Evolutionary conservation across 2,329 filamentous ascomycete genomes (phyloP).

Genomic region (Aureobasidium vineae): DNA sequence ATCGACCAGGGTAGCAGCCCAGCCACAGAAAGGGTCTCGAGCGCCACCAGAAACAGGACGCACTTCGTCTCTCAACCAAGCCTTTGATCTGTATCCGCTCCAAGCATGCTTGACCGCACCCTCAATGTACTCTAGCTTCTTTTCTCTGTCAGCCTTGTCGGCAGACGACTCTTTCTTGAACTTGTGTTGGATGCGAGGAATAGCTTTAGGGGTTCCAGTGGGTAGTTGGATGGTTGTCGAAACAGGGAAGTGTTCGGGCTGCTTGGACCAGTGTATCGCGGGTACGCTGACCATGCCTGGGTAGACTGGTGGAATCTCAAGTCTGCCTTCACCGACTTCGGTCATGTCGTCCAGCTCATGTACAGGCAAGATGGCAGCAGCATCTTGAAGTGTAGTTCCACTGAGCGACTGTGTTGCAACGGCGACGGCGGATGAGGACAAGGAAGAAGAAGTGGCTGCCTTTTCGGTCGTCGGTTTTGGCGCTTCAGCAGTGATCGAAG

Average conservation of each 20-base stretch:
- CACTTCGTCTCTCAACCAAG: slow-evolving; percentile 86
- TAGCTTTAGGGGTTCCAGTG: slow-evolving; percentile 63
- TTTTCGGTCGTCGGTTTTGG: background rate
- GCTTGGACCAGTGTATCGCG: slow-evolving; percentile 61
- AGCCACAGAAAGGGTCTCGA: slow-evolving; percentile 83
- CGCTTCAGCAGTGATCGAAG: background rate
- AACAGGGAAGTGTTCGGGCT: slow-evolving; percentile 68
- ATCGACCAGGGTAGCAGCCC: slow-evolving; percentile 86
- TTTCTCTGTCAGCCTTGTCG: slow-evolving; percentile 60
- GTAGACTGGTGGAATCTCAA: slow-evolving; percentile 33
- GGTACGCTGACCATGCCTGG: slow-evolving; percentile 21
- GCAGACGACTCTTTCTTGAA: slow-evolving; percentile 65
- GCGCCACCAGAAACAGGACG: slow-evolving; percentile 65
- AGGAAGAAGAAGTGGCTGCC: background rate
- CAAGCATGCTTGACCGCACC: slow-evolving; percentile 75
- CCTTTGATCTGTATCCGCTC: slow-evolving; percentile 74
- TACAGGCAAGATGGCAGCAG: background rate
- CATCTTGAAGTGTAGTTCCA: background rate
- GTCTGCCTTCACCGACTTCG: slow-evolving; percentile 34
- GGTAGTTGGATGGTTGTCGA: slow-evolving; percentile 74
- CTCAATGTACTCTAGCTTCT: slow-evolving; percentile 66
- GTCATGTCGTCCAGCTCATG: slow-evolving; percentile 17
- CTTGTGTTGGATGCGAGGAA: slow-evolving; percentile 73
- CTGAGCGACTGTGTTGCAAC: background rate
- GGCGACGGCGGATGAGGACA: background rate